phyloP scores from a whole-genome alignment of 164 flowering plant genomes.

The Vitis cinerea region DNA sequence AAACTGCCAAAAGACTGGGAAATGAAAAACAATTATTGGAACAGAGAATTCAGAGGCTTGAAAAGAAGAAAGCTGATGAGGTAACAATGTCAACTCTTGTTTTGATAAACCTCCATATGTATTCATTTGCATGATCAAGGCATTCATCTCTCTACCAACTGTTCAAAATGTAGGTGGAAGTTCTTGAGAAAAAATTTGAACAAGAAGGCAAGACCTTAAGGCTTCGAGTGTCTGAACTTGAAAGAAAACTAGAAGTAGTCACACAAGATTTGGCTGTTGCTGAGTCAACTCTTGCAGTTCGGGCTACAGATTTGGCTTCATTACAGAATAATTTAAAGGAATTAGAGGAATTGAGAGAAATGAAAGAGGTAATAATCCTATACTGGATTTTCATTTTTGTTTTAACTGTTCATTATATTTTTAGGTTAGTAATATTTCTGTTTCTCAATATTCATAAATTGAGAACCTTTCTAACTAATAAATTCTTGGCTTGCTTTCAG shows the following conservation, averaged over 20 bases:
- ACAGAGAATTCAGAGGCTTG: slow-evolving; percentile 56
- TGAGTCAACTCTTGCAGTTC: slow-evolving; percentile 50
- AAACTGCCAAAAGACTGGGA: slow-evolving; percentile 45
- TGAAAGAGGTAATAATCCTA: slow-evolving; percentile 76
- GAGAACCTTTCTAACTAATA: neutral
- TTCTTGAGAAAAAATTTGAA: slow-evolving; percentile 50
- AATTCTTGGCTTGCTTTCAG: slow-evolving; percentile 31
- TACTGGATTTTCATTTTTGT: neutral
- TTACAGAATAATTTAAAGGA: slow-evolving; percentile 74
- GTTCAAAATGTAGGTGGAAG: slow-evolving; percentile 42
- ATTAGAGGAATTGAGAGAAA: slow-evolving; percentile 85
- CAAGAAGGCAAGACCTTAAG: slow-evolving; percentile 59
- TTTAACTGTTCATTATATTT: neutral
- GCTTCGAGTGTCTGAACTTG: slow-evolving; percentile 57
- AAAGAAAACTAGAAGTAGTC: slow-evolving; percentile 56
- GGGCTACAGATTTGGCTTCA: slow-evolving; percentile 46
- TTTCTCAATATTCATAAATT: neutral
- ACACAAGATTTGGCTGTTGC: slow-evolving; percentile 46
- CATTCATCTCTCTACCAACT: slow-evolving; percentile 1
- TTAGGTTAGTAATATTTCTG: neutral
- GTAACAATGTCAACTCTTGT: slow-evolving; percentile 21
- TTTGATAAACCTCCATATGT: no score
- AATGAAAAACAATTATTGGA: slow-evolving; percentile 70
- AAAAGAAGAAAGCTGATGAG: slow-evolving; percentile 68
- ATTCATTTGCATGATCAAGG: neutral